Base-by-base conservation (phyloP, 2,329 filamentous ascomycete species). In the Stagonosporopsis tanaceti region DNA sequence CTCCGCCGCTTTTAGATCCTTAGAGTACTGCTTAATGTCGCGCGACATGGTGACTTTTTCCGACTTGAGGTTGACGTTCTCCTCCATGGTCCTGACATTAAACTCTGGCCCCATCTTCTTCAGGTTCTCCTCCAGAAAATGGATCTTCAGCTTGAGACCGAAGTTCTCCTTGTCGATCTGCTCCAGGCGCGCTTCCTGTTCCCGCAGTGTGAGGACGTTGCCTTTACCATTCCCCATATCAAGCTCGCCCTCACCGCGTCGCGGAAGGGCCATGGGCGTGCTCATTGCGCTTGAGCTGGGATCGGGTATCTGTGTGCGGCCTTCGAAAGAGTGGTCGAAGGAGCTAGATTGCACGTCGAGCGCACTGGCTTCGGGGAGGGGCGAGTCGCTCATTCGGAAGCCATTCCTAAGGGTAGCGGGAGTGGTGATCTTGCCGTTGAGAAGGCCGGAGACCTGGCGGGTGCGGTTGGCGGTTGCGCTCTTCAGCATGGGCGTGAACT, bases 51-150 rank as follows among this genome's bases (percentile, higher is more conserved):
- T 94, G 59, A 96, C 87, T 72, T 92, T 92, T 78, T 95, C 90
- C 57, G 97, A 93, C 76, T 98, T 98, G 52, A 99, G 86, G 64
- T 96, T 93, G 4, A 95, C 96, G 73, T 99, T 99, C 77, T 99
- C 95, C 73, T 91, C 92, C 27, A 99, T 81, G 3, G 94, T 92
- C 28, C 88, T 87, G 75, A 96, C 90, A 69, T 93, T 96, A 80
- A 93, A 95, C 53, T 93, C 92, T 7, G 92, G 93, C 0, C 94
- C 94, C 52, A 90, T 87, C 75, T 96, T 97, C 50, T 89, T 87
- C 47, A 99, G 79, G 14, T 92, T 91, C 67, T 98, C 92, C 75
- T 99, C 93, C 53, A 99, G 84, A 75, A 96, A 99, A 76, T 98
- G 93, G 50, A 98, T 97, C 30, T 68, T 55, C 25, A 55, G 34